Evolutionary conservation across 257 asterid species (phyloP).

Genomic region (Scutellaria barbata): DNA sequence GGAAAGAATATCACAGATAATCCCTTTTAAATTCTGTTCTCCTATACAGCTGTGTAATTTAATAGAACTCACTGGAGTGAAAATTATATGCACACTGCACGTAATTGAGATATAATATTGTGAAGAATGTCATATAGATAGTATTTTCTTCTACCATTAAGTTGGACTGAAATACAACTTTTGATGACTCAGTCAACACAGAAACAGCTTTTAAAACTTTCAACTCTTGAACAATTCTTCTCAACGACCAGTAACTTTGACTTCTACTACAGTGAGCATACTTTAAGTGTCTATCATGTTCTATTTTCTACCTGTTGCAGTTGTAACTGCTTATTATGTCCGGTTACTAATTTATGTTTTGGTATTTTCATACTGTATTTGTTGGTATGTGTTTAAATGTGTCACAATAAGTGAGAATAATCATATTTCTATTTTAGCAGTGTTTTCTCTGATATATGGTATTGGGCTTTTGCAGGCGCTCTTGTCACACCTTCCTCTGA

Average conservation of each 20-base stretch:
- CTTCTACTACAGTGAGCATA: slow-evolving; percentile 3
- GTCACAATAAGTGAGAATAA: not conserved
- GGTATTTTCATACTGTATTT: not conserved
- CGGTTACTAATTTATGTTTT: not conserved
- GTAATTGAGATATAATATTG: slow-evolving; percentile 1
- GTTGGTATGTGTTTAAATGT: slow-evolving; percentile 7
- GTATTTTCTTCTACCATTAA: slow-evolving; percentile 2
- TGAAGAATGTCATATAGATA: slow-evolving; percentile 12
- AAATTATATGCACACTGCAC: slow-evolving; percentile 15
- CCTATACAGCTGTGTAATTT: not conserved
- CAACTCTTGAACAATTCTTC: slow-evolving; percentile 16
- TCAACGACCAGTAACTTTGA: slow-evolving; percentile 20
- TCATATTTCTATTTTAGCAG: slow-evolving; percentile 10
- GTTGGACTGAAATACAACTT: slow-evolving; percentile 25
- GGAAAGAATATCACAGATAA: not conserved
- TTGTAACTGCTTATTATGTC: slow-evolving; percentile 5
- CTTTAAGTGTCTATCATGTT: slow-evolving; percentile 13
- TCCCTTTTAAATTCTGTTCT: slow-evolving; percentile 6
- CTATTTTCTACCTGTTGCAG: slow-evolving; percentile 8
- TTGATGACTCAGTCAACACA: not conserved
- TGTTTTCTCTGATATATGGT: slow-evolving; percentile 37
- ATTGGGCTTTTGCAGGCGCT: slow-evolving; percentile 68
- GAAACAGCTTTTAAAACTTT: slow-evolving; percentile 15
- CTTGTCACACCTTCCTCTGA: slow-evolving; percentile 72
- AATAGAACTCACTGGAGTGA: not conserved